Evolutionary conservation across 768 basidiomycete genomes (phyloP).

Genomic region (Royoungia palumana): DNA sequence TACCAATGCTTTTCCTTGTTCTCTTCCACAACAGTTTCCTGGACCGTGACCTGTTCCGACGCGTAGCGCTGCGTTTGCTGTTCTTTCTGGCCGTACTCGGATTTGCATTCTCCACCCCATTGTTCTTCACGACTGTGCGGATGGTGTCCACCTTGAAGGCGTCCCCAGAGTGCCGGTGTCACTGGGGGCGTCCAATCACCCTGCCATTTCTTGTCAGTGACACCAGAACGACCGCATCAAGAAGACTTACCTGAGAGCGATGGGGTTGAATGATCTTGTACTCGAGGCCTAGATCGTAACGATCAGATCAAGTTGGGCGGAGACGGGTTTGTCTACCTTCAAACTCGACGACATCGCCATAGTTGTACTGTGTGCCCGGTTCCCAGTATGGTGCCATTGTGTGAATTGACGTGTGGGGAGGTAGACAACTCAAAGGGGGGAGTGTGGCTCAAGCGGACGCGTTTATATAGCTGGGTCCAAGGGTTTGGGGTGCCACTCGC

Average conservation of each 20-base stretch:
- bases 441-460: neutral
- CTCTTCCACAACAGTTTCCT: constrained; percentile 30
- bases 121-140: constrained; percentile 18
- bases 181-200: constrained; percentile 62
- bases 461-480: constrained; percentile 20
- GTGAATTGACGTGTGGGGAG: neutral
- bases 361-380: constrained; percentile 59
- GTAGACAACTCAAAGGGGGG: constrained; percentile 5
- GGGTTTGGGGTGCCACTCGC: neutral
- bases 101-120: constrained; percentile 18
- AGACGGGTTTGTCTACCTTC: constrained; percentile 39
- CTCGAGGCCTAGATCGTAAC: constrained; percentile 33
- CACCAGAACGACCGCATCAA: neutral
- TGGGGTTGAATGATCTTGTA: constrained; percentile 77
- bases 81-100: constrained; percentile 2
- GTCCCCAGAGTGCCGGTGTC: constrained; percentile 69
- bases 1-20: constrained; percentile 56
- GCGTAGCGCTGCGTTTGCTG: constrained; percentile 31
- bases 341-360: constrained; percentile 52
- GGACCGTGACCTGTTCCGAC: constrained; percentile 15
- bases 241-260: constrained; percentile 52
- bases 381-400: constrained; percentile 52
- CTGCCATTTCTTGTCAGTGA: constrained; percentile 32
- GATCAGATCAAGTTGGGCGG: constrained; percentile 7
- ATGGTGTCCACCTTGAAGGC: constrained; percentile 34